A percentile compares a stretch with the other conserved stretches of the same genome.
These are phyloP conservation scores for Solanum pinnatisectum DNA, from an alignment of 257 asterid species.

Conservation along the genomic window DNA sequence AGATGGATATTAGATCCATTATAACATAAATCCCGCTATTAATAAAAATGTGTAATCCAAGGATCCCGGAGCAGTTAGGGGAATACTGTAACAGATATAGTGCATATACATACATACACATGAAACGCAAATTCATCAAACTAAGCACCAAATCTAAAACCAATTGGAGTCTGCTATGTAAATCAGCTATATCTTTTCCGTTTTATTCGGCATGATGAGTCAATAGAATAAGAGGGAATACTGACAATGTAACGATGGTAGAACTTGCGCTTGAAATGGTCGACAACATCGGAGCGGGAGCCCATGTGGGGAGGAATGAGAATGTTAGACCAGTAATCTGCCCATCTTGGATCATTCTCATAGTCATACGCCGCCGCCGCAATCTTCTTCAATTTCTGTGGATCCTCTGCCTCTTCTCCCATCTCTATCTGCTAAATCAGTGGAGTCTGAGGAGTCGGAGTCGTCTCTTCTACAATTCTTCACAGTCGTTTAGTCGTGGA, in stretches of 20 bases:
- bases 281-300: conserved; percentile 69
- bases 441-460: not conserved
- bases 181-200: not conserved
- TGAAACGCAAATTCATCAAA: not conserved
- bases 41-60: not conserved
- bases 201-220: not conserved
- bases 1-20: not conserved
- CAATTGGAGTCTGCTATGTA: not conserved
- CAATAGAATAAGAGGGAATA: not conserved
- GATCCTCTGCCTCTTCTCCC: conserved; percentile 67
- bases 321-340: conserved; percentile 90
- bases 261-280: conserved; percentile 90
- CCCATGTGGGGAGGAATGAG: conserved; percentile 87
- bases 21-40: not conserved
- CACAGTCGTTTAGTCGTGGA: not conserved
- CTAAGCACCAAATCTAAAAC: not conserved
- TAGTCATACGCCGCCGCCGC: conserved; percentile 86
- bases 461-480: not conserved
- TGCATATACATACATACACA: not conserved
- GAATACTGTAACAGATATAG: not conserved
- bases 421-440: conserved; percentile 7
- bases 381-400: conserved; percentile 69
- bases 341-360: conserved; percentile 79
- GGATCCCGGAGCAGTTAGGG: not conserved
- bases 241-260: conserved; percentile 82